phyloP scores from a whole-genome alignment of 2,329 filamentous ascomycete species.

The Knoxdaviesia capensis region DNA sequence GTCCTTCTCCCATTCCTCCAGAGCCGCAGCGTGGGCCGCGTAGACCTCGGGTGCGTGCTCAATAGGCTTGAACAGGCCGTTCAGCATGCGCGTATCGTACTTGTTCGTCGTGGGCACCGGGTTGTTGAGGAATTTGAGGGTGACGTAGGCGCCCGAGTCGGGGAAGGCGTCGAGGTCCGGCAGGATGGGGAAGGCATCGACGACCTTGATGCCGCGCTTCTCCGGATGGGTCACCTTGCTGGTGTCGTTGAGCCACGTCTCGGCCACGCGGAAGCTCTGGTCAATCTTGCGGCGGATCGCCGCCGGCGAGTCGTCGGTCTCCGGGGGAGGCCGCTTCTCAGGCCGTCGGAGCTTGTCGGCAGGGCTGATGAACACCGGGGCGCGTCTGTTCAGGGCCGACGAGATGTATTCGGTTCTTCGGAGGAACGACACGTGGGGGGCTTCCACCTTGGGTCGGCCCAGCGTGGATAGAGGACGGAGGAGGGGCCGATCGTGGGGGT shows the following conservation, averaged over 20 bases:
- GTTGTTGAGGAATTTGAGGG: constrained; percentile 47
- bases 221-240: constrained; percentile 34
- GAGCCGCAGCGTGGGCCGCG: constrained; percentile 25
- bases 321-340: constrained; percentile 31
- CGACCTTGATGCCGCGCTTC: constrained; percentile 34
- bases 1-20: constrained; percentile 34
- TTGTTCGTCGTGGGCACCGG: constrained; percentile 30
- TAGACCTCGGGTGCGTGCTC: constrained; percentile 34
- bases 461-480: constrained; percentile 68
- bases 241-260: constrained; percentile 30
- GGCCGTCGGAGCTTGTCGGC: constrained; percentile 5
- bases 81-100: constrained; percentile 42
- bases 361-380: constrained; percentile 9
- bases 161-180: constrained; percentile 51
- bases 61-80: constrained; percentile 39
- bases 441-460: constrained; percentile 60
- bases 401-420: constrained; percentile 93
- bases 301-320: constrained; percentile 40
- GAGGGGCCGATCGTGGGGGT: constrained; percentile 68
- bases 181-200: constrained; percentile 39
- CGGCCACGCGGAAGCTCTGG: constrained; percentile 35
- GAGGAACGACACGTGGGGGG: constrained; percentile 75
- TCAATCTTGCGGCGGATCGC: constrained; percentile 50
- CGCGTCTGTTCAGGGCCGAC: constrained; percentile 23
- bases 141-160: constrained; percentile 48